These are phyloP conservation scores for Pestalotiopsis sp. DNA, from an alignment of 2,329 filamentous ascomycete genomes.

Conservation along the genomic window DNA sequence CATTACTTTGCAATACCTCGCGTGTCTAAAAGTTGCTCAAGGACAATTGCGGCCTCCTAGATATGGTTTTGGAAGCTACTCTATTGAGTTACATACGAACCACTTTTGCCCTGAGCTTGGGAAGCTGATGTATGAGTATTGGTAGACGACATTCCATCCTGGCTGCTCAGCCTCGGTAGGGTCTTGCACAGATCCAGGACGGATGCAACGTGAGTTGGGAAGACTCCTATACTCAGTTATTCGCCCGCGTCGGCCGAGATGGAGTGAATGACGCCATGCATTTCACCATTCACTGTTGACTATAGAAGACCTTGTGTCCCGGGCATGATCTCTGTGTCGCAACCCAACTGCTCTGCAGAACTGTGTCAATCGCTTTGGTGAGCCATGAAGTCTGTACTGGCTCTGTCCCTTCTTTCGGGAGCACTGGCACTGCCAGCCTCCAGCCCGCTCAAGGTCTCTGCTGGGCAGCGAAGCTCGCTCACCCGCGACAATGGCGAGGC, in stretches of 20 bases:
- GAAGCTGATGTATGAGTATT: neutral
- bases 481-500: slow-evolving; percentile 11
- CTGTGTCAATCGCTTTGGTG: neutral
- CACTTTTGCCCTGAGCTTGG: neutral
- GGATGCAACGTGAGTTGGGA: neutral
- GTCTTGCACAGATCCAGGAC: neutral
- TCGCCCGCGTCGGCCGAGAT: neutral
- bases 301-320: neutral
- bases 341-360: too few relatives aligned
- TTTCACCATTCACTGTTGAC: neutral
- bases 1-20: neutral
- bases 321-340: neutral
- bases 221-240: neutral
- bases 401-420: slow-evolving; percentile 5
- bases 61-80: neutral
- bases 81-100: neutral
- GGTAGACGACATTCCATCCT: neutral
- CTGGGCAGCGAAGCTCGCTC: neutral
- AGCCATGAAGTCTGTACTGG: slow-evolving; percentile 3
- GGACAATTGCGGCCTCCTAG: neutral
- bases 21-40: neutral
- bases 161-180: neutral
- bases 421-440: slow-evolving; percentile 8
- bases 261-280: neutral
- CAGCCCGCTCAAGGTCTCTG: neutral